Base-by-base conservation (phyloP, 192 early-diverging fungal genomes). In the Backusella circina region DNA sequence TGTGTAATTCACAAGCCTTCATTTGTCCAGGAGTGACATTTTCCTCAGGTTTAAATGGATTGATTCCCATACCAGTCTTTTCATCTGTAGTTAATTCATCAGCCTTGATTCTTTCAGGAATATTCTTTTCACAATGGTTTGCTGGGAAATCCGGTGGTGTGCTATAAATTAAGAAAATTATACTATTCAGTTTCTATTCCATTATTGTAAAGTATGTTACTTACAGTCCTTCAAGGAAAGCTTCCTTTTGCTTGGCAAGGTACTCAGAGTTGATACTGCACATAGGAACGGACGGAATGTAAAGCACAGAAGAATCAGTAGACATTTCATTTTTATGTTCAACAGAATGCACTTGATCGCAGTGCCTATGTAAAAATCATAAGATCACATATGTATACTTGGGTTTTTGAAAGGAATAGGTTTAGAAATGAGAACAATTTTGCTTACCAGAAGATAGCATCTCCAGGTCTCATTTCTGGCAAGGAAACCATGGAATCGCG, bases 381-480 rank as follows among this genome's bases (percentile, higher is more conserved):
- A n/a, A n/a, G n/a, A n/a, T n/a, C n/a, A n/a, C n/a, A n/a, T 57
- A 9, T 41, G 15, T 41, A 41, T 41, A 41, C 13, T n/a, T n/a
- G n/a, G n/a, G n/a, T n/a, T n/a, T n/a, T n/a, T n/a, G n/a, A n/a
- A n/a, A n/a, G n/a, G n/a, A n/a, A n/a, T 35, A 35, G 5, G 33
- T 35, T n/a, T n/a, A n/a, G n/a, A 35, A 47, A 47, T 44, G 5
- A 4, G n/a, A 9, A 41, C 6, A n/a, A 1, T 8, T 16, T 1
- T 44, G 36, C 12, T 21, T 65, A 75, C 80, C 80, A 81, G 38
- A 81, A 81, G 12, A 81, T 72, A 28, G 72, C 72, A 74, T 81
- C 80, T 39, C 80, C 80, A 30, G 72, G 73, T 23, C 71, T 21
- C 39, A 81, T 68, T 5, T 39, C 67, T 28, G 80, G 76, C 9